Evolutionary conservation across 257 asterid genomes (phyloP).

Genomic region (Solanum pennellii): DNA sequence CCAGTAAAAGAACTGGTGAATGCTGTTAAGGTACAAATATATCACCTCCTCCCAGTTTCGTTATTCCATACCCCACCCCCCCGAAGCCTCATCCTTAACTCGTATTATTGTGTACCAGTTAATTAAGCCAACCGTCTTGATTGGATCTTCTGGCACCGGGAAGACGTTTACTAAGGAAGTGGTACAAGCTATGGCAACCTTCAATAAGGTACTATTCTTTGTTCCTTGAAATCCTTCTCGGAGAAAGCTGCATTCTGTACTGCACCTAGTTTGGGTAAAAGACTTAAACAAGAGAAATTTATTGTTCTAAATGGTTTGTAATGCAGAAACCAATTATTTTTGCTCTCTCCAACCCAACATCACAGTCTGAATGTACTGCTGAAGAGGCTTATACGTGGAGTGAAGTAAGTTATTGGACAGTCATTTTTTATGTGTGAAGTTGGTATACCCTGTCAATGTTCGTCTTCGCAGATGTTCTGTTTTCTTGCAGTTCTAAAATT

Average conservation of each 20-base stretch:
- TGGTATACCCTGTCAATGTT: not conserved
- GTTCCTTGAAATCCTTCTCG: not conserved
- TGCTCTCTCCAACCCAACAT: conserved; percentile 89
- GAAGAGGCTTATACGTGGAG: conserved; percentile 91
- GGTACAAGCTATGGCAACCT: conserved; percentile 58
- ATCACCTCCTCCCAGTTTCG: not conserved
- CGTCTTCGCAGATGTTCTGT: not conserved
- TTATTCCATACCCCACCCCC: not conserved
- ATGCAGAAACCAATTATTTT: conserved; percentile 79
- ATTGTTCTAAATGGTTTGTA: not conserved
- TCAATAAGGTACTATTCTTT: conserved; percentile 40
- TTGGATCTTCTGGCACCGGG: conserved; percentile 94
- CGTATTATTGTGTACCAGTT: conserved; percentile 28
- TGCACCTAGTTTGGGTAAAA: not conserved
- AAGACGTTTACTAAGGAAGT: conserved; percentile 80
- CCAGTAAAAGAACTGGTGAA: conserved; percentile 48
- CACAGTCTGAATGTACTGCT: conserved; percentile 92
- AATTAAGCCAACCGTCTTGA: conserved; percentile 73
- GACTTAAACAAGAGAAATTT: not conserved
- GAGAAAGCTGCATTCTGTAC: not conserved
- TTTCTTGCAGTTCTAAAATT: not conserved
- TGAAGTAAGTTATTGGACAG: conserved; percentile 27
- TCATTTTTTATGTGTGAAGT: not conserved
- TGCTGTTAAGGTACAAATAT: conserved; percentile 60
- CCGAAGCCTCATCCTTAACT: not conserved